Conservation (phyloP, 768 basidiomycete species). For the Leccinum subtestaceum region DNA sequence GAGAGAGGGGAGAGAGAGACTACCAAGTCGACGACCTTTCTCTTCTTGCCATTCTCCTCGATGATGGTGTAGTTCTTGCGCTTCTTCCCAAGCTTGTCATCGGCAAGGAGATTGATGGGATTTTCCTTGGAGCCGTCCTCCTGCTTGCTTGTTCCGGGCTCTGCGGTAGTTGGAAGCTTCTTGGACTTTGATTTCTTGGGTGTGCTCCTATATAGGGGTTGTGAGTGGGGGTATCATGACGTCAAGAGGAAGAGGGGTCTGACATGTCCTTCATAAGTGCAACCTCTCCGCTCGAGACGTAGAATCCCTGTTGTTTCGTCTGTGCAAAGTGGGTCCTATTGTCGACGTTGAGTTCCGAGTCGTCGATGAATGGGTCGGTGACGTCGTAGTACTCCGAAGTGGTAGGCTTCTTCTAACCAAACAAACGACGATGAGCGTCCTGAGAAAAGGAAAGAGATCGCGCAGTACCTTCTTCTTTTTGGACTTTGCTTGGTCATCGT, state of each 20-base stretch:
- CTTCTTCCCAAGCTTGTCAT: slow-evolving; percentile 45
- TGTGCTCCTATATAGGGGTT: slow-evolving; percentile 38
- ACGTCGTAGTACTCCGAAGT: slow-evolving; percentile 85
- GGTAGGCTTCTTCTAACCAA: slow-evolving; percentile 45
- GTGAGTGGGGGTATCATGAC: slow-evolving; percentile 10
- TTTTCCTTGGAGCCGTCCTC: slow-evolving; percentile 48
- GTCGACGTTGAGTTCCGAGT: slow-evolving; percentile 88
- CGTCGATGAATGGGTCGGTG: slow-evolving; percentile 94
- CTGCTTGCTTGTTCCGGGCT: slow-evolving; percentile 26
- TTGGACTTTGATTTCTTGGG: slow-evolving; percentile 74
- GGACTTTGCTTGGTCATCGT: slow-evolving; percentile 33
- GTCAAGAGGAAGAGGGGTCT: slow-evolving; percentile 8
- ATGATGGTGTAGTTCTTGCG: slow-evolving; percentile 52
- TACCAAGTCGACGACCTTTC: slow-evolving; percentile 67
- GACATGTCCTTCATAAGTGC: slow-evolving; percentile 79
- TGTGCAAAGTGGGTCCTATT: slow-evolving; percentile 88
- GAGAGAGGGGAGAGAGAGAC: slow-evolving; percentile 13
- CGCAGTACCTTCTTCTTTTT: slow-evolving; percentile 39
- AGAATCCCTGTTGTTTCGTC: slow-evolving; percentile 91
- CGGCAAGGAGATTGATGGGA: slow-evolving; percentile 46
- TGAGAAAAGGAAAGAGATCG: not conserved
- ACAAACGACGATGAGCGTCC: slow-evolving; percentile 4
- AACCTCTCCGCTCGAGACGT: slow-evolving; percentile 86
- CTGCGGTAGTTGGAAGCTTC: slow-evolving; percentile 35
- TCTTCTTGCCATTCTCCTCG: slow-evolving; percentile 64